phyloP scores from a whole-genome alignment of 2,329 filamentous ascomycete genomes.

The Apiospora marii region DNA sequence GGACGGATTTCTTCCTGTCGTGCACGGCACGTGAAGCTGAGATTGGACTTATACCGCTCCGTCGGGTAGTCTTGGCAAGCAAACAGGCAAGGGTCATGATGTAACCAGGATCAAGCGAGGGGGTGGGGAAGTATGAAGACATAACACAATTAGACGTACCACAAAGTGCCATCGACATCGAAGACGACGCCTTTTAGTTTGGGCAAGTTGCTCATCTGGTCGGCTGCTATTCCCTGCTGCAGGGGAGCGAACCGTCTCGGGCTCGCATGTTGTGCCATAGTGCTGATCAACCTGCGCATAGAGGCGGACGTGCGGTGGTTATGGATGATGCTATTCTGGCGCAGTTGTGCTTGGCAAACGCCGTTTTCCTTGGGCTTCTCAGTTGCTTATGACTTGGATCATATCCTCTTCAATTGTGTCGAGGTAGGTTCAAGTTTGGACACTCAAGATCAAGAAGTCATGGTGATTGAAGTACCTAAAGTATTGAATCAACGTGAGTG shows the following conservation, averaged over 20 bases:
- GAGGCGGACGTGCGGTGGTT: neutral
- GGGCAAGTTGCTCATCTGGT: constrained; percentile 46
- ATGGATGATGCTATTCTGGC: neutral
- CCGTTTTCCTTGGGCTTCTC: neutral
- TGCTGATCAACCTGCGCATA: constrained; percentile 48
- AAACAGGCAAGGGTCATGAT: neutral
- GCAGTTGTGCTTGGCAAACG: neutral
- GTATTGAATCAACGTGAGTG: neutral
- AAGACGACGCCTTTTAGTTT: constrained; percentile 74
- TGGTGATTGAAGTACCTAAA: neutral
- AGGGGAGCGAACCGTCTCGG: constrained; percentile 65
- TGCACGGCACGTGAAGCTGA: neutral
- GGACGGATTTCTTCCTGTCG: neutral
- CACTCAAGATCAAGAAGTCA: constrained; percentile 5
- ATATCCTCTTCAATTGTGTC: neutral
- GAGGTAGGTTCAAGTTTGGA: neutral
- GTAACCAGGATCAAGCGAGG: constrained; percentile 5
- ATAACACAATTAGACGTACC: constrained; percentile 61
- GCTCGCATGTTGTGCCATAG: constrained; percentile 49
- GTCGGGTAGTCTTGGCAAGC: neutral
- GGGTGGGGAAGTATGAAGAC: neutral
- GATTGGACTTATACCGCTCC: neutral
- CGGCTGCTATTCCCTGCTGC: constrained; percentile 40
- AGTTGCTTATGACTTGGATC: neutral
- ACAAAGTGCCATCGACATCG: constrained; percentile 94